Evolutionary conservation across 163 green algal species (phyloP).

Genomic region (Chlamydomonas reinhardtii): DNA sequence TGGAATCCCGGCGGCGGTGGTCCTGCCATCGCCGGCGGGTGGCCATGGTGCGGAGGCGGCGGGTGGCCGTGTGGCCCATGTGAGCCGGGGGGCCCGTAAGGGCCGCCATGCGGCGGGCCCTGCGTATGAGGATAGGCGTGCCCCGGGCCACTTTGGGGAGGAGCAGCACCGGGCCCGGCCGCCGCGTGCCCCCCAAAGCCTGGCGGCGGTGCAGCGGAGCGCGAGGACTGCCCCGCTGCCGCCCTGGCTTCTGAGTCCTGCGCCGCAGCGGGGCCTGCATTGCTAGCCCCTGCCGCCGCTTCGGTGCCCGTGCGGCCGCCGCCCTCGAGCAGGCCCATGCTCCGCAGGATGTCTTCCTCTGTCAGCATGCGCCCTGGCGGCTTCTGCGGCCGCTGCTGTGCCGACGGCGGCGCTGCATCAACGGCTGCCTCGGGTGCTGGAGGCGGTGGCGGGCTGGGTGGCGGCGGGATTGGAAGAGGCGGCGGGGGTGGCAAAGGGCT

Average conservation of each 20-base stretch:
- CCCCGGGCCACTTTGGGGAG: too few species aligned
- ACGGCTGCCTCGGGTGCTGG: background rate
- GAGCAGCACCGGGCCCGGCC: too few species aligned
- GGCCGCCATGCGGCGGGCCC: too few species aligned
- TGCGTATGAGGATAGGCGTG: background rate
- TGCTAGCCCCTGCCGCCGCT: too few species aligned
- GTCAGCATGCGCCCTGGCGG: slow-evolving; percentile 13
- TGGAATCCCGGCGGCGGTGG: background rate
- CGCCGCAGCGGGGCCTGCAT: too few species aligned
- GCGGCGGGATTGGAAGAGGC: background rate
- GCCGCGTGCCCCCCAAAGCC: too few species aligned
- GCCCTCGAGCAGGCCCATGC: slow-evolving; percentile 23
- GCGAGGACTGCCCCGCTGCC: too few species aligned
- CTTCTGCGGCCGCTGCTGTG: background rate
- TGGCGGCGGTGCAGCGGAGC: too few species aligned
- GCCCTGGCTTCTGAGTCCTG: background rate
- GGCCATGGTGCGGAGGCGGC: background rate
- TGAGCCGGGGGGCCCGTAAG: background rate
- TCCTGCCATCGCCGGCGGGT: background rate
- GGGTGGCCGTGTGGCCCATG: background rate
- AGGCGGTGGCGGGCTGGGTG: background rate
- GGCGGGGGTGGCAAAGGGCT: background rate
- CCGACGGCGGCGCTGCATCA: background rate
- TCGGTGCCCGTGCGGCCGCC: background rate
- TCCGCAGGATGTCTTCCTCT: slow-evolving; percentile 45